A percentile compares a stretch with the other conserved stretches of the same genome.
Evolutionary conservation across 2,329 filamentous ascomycete species (phyloP).

Genomic region (Phyllosticta citriasiana): DNA sequence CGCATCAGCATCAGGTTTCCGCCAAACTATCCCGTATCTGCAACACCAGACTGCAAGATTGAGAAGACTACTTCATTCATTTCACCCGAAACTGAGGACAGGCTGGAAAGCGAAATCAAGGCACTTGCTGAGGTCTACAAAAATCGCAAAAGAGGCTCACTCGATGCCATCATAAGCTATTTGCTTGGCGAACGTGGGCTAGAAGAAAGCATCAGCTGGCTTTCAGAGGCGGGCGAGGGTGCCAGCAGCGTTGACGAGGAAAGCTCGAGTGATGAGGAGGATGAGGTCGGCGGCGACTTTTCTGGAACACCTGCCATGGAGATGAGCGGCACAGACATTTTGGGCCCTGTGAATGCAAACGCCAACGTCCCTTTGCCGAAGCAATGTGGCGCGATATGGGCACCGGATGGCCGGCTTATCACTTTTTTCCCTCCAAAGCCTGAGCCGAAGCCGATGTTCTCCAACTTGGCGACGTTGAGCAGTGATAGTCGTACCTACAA

Average conservation of each 20-base stretch:
- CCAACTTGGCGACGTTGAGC: slow-evolving; percentile 36
- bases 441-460: slow-evolving; percentile 39
- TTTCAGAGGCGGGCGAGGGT: slow-evolving; percentile 49
- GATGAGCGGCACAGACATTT: slow-evolving; percentile 40
- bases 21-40: slow-evolving; percentile 40
- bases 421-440: slow-evolving; percentile 48
- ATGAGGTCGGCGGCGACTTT: slow-evolving; percentile 35
- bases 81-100: slow-evolving; percentile 39
- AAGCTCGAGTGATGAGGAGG: slow-evolving; percentile 77
- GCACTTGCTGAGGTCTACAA: slow-evolving; percentile 47
- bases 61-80: slow-evolving; percentile 48
- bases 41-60: slow-evolving; percentile 42
- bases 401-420: slow-evolving; percentile 45
- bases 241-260: slow-evolving; percentile 45
- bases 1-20: slow-evolving; percentile 51
- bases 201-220: slow-evolving; percentile 44
- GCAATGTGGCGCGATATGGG: slow-evolving; percentile 48
- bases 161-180: slow-evolving; percentile 54
- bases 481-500: slow-evolving; percentile 38
- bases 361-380: slow-evolving; percentile 55
- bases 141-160: slow-evolving; percentile 42
- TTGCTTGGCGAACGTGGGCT: slow-evolving; percentile 49
- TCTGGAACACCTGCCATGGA: slow-evolving; percentile 34
- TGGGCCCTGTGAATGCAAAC: slow-evolving; percentile 48
- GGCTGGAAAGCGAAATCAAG: slow-evolving; percentile 42